phyloP scores from a whole-genome alignment of 805 yeast species.

The Starmerella tilneyi region DNA sequence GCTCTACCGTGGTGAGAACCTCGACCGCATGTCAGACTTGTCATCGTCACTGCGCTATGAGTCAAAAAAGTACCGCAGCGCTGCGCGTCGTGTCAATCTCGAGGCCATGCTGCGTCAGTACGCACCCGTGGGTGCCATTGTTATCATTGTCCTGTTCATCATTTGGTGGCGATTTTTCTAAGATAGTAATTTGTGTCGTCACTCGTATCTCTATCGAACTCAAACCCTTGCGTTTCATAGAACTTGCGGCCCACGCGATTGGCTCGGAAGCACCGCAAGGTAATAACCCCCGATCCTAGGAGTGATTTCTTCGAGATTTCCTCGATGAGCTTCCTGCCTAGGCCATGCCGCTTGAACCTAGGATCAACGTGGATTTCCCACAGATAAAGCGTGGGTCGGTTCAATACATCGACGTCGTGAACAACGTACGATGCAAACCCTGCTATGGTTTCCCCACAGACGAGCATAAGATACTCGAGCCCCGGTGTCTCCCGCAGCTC shows the following conservation, averaged over 20 bases:
- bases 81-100: constrained; percentile 82
- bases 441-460: constrained; percentile 2
- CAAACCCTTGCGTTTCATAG: constrained; percentile 15
- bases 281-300: background rate
- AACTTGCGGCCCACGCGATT: constrained; percentile 15
- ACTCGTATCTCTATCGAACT: background rate
- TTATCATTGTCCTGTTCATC: constrained; percentile 57
- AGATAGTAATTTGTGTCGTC: constrained; percentile 6
- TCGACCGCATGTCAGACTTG: constrained; percentile 80
- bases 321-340: constrained; percentile 11
- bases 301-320: constrained; percentile 3
- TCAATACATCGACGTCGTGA: constrained; percentile 7
- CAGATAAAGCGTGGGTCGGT: constrained; percentile 7
- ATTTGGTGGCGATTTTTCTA: constrained; percentile 68
- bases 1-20: constrained; percentile 85
- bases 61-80: constrained; percentile 75
- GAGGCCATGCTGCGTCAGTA: constrained; percentile 83
- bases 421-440: constrained; percentile 17
- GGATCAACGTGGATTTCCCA: constrained; percentile 23
- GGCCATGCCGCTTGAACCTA: constrained; percentile 11
- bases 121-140: constrained; percentile 70
- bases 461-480: constrained; percentile 10
- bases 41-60: constrained; percentile 70
- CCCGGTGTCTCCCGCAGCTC: constrained; percentile 16
- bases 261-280: constrained; percentile 15